Evolutionary conservation across 345 rosid species (phyloP).

Genomic region (Barbarea vulgaris): DNA sequence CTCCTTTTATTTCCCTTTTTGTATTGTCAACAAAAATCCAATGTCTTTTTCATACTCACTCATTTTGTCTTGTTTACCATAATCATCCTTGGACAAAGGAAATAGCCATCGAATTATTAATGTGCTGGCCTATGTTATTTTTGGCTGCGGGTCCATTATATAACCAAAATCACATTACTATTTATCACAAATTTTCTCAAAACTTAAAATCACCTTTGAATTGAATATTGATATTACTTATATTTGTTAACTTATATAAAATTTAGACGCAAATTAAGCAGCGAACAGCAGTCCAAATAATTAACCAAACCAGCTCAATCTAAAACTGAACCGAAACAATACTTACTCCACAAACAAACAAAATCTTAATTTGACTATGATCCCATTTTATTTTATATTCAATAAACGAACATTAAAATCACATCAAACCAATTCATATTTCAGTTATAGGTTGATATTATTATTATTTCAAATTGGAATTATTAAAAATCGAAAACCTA

Average conservation of each 20-base stretch:
- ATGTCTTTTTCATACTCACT: constrained; percentile 48
- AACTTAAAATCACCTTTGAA: neutral
- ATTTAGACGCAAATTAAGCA: neutral
- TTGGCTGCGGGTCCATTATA: constrained; percentile 22
- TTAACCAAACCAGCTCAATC: neutral
- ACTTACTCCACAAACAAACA: neutral
- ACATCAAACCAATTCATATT: neutral
- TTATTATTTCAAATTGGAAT: neutral
- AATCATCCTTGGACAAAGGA: constrained; percentile 34
- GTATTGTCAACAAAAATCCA: constrained; percentile 53
- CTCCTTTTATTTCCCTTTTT: constrained; percentile 36
- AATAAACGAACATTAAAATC: neutral
- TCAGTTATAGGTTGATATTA: neutral
- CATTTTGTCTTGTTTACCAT: constrained; percentile 43
- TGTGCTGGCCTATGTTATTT: constrained; percentile 30
- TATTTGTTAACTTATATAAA: neutral
- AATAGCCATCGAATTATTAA: constrained; percentile 11
- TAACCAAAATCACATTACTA: neutral
- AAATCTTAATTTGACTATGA: neutral
- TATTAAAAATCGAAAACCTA: too few relatives aligned
- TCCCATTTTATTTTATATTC: neutral
- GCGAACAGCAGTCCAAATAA: neutral
- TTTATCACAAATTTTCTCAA: neutral
- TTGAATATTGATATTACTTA: neutral
- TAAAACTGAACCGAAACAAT: neutral